Evolutionary conservation across 208 protist genomes (phyloP).

Genomic region (Trypanosoma platydactyli): DNA sequence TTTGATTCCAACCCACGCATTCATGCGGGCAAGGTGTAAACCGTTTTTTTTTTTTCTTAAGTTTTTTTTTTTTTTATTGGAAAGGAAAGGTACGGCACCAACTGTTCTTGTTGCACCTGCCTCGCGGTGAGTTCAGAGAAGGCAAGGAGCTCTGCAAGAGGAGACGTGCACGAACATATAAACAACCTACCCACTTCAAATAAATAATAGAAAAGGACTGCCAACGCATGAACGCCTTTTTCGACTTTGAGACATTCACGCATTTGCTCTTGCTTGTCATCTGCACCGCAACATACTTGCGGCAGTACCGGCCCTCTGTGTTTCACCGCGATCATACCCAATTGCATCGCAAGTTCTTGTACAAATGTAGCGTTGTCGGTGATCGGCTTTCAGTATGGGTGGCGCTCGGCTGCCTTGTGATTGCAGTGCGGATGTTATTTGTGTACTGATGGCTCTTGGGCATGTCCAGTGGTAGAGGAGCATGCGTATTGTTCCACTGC

Average conservation of each 20-base stretch:
- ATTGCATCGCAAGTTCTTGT: conserved; percentile 88
- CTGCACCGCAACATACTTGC: conserved; percentile 89
- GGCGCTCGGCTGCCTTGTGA: conserved; percentile 69
- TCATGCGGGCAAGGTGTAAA: too few relatives aligned
- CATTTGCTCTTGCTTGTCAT: conserved; percentile 87
- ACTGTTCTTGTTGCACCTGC: too few relatives aligned
- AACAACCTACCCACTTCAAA: background rate
- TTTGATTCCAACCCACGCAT: too few relatives aligned
- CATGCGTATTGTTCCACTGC: too few relatives aligned
- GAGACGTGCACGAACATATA: too few relatives aligned
- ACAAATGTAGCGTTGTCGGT: conserved; percentile 92
- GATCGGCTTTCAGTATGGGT: conserved; percentile 89
- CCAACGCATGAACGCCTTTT: conserved; percentile 76
- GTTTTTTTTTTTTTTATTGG: too few relatives aligned
- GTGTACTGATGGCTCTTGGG: conserved; percentile 39
- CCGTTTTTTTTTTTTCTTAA: too few relatives aligned
- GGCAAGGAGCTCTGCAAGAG: too few relatives aligned
- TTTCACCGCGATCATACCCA: conserved; percentile 86
- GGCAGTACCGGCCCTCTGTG: conserved; percentile 83
- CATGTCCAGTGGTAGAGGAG: background rate
- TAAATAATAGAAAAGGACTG: conserved; percentile 2
- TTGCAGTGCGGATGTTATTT: conserved; percentile 82
- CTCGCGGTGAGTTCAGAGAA: too few relatives aligned
- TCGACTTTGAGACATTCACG: conserved; percentile 86
- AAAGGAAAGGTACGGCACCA: too few relatives aligned